Percentiles rank a stretch among this genome's conserved stretches.
Conservation (phyloP, 495 filamentous ascomycete genomes). For the Corynascus novoguineensis region DNA sequence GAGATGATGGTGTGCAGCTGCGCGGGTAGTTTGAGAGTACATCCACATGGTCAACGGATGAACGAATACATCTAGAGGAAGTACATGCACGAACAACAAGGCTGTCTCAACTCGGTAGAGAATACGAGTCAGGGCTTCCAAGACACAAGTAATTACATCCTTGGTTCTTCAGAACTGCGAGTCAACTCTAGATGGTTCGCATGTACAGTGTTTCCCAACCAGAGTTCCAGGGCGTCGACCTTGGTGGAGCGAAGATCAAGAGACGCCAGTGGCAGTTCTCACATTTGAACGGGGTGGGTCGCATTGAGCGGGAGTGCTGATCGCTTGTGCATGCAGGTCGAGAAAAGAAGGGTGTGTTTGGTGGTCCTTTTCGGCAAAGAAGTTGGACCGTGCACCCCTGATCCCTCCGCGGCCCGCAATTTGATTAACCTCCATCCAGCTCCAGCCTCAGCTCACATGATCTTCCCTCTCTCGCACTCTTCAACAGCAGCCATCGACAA, state of each 20-base stretch:
- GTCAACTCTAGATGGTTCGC: too few species aligned
- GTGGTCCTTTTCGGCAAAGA: constrained; percentile 8
- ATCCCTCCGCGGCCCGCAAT: constrained; percentile 9
- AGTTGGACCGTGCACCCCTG: constrained; percentile 23
- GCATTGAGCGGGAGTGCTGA: constrained; percentile 10
- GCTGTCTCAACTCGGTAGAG: too few species aligned
- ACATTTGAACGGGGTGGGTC: constrained; percentile 3
- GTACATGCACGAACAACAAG: too few species aligned
- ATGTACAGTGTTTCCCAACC: background rate
- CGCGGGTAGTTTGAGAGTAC: background rate
- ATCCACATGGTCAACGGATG: too few species aligned
- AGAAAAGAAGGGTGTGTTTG: background rate
- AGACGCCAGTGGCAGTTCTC: background rate
- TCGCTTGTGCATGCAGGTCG: background rate
- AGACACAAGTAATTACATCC: too few species aligned
- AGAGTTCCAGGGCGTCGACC: background rate
- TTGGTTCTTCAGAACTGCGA: too few species aligned
- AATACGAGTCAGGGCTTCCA: too few species aligned
- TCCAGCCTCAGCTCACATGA: constrained; percentile 32
- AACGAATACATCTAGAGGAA: too few species aligned
- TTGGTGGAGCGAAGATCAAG: background rate
- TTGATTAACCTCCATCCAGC: constrained; percentile 16
- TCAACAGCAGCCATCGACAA: constrained; percentile 13
- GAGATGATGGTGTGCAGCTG: constrained; percentile 1
- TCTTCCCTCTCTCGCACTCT: constrained; percentile 28